Conservation (phyloP, 768 basidiomycete genomes). For the Dentipellis sp. region DNA sequence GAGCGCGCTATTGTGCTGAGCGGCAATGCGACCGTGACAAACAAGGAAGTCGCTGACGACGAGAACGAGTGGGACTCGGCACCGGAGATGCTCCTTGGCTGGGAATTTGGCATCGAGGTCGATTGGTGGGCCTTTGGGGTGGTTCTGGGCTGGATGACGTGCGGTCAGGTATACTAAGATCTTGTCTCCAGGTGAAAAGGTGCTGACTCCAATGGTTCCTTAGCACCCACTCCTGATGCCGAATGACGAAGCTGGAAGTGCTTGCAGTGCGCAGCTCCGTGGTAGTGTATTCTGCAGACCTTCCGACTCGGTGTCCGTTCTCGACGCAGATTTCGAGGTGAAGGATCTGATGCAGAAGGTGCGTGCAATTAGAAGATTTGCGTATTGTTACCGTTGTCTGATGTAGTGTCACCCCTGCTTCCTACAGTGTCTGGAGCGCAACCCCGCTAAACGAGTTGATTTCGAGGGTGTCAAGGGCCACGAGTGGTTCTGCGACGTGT, state of each 20-base stretch:
- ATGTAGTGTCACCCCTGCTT: too few species aligned
- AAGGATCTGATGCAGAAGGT: conserved; percentile 9
- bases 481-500: conserved; percentile 11
- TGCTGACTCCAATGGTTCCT: background rate
- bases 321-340: background rate
- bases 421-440: conserved; percentile 13
- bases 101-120: conserved; percentile 11
- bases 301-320: background rate
- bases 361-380: background rate
- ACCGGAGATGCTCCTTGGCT: conserved; percentile 12
- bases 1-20: conserved; percentile 6
- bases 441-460: conserved; percentile 8
- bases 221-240: background rate
- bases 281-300: conserved; percentile 1
- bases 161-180: conserved; percentile 7
- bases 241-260: background rate
- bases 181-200: background rate
- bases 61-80: conserved; percentile 11
- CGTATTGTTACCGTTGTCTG: background rate
- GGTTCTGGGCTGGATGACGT: conserved; percentile 13
- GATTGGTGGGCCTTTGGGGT: conserved; percentile 13
- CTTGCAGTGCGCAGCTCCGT: conserved; percentile 1
- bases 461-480: conserved; percentile 1
- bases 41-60: background rate
- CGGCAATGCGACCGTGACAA: background rate